phyloP scores from a whole-genome alignment of 108 stramenopile genomes.

The Cyclostephanos tholiformis region DNA sequence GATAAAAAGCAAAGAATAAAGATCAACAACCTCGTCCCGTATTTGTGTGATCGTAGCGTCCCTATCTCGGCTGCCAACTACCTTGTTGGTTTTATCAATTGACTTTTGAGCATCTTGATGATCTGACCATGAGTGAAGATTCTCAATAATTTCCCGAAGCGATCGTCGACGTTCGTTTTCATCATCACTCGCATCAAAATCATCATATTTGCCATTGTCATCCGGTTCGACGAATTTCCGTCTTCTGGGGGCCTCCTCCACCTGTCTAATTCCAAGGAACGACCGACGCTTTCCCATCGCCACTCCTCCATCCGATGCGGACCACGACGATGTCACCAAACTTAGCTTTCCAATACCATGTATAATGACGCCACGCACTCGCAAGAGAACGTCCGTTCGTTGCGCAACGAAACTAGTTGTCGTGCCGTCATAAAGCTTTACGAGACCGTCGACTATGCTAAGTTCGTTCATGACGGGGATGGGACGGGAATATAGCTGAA shows the following conservation, averaged over 20 bases:
- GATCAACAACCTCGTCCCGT: conserved; percentile 47
- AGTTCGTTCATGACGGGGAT: conserved; percentile 85
- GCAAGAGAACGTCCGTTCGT: conserved; percentile 60
- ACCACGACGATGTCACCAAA: conserved; percentile 58
- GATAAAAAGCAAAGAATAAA: conserved; percentile 36
- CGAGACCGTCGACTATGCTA: conserved; percentile 77
- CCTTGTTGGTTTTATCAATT: neutral
- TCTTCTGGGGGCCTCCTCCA: neutral
- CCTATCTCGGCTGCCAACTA: neutral
- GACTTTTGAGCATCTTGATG: neutral
- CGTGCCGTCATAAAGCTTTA: conserved; percentile 75
- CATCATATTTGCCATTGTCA: neutral
- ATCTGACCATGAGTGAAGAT: neutral
- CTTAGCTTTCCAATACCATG: conserved; percentile 74
- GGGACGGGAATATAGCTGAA: conserved; percentile 71
- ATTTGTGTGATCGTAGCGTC: conserved; percentile 36
- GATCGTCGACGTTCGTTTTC: conserved; percentile 9
- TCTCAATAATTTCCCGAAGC: neutral
- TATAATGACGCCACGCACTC: conserved; percentile 75
- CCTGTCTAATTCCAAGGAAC: conserved; percentile 1
- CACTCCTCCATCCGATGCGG: conserved; percentile 8
- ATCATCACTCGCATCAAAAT: neutral
- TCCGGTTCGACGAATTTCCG: neutral
- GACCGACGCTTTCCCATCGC: neutral
- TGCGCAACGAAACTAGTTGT: conserved; percentile 65